Evolutionary conservation across 2,329 filamentous ascomycete species (phyloP).

Genomic region (Hypoxylon sp.): DNA sequence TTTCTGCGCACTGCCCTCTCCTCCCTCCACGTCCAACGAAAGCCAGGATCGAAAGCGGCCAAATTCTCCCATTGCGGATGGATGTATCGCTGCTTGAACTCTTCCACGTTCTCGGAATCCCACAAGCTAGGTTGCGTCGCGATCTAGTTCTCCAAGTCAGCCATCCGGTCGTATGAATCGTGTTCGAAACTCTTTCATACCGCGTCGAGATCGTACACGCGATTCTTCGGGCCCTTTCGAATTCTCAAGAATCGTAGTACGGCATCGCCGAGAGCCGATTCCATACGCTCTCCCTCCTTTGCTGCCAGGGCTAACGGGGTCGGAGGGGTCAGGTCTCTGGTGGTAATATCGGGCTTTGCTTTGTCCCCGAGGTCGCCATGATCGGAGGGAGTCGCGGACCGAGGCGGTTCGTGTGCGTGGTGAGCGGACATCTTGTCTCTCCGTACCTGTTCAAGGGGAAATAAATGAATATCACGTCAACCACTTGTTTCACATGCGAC

Average conservation of each 20-base stretch:
- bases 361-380: constrained; percentile 14
- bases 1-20: constrained; percentile 47
- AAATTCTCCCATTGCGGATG: constrained; percentile 51
- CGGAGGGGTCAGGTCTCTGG: constrained; percentile 13
- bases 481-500: constrained; percentile 3
- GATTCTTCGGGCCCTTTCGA: constrained; percentile 44
- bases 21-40: constrained; percentile 50
- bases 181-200: constrained; percentile 23
- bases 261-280: constrained; percentile 46
- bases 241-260: constrained; percentile 47
- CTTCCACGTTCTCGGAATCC: constrained; percentile 49
- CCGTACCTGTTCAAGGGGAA: constrained; percentile 5
- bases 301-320: constrained; percentile 40
- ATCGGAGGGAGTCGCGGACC: constrained; percentile 30
- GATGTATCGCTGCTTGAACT: constrained; percentile 49
- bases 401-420: constrained; percentile 7
- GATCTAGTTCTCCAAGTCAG: constrained; percentile 41
- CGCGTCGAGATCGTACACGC: constrained; percentile 44
- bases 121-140: constrained; percentile 51
- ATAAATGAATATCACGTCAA: constrained; percentile 1
- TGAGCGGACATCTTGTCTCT: constrained; percentile 34
- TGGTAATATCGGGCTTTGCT: constrained; percentile 17
- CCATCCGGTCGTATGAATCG: not conserved
- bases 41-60: constrained; percentile 46
- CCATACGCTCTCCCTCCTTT: constrained; percentile 43